Evolutionary conservation across 2,329 filamentous ascomycete genomes (phyloP), one percentile per base, ranked within the genome.

Genomic region (Penicillium vulpinum): DNA sequence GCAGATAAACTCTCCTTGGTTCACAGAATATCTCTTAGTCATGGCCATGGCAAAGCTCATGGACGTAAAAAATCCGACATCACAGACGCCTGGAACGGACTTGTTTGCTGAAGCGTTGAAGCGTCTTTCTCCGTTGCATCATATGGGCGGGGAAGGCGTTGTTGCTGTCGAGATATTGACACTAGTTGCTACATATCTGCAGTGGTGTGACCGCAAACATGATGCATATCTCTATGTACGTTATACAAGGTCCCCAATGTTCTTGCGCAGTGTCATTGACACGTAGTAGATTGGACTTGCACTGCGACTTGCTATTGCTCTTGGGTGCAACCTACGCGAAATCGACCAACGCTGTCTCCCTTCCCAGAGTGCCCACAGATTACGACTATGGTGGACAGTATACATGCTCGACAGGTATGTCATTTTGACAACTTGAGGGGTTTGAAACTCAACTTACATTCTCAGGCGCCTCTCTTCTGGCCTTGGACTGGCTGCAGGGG

Each of bases 1-100:
- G 5, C 59, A 64, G 21, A 60, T 56, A 43, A 28, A 16, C n/a
- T 58, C 57, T 2, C 51, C 47, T 8, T 66, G 63, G 63, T 66
- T 59, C 26, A 60, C 61, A 3, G 59, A 66, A 49, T 66, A 66
- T 47, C 56, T 66, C 8, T 54, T 66, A 8, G 64, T 66, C 18
- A 66, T 66, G 64, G 64, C 63, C 10, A 66, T 66, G 62, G 63
- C 61, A 18, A 65, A 63, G 28, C 58, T 66, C 3, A 66, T 66
- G 54, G 63, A 66, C 43, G 60, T 62, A 5, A 53, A 61, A 39
- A n/a, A 58, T 33, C 63, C 63, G n/a, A 54, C 58, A 8, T 50
- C 47, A 11, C 58, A 61, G 22, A 56, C 57, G 3, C 62, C 62
- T 4, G 62, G 62, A 0, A 51, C 62, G 13, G 56, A 51, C 16